These are phyloP conservation scores for Blastosporella zonata DNA, from an alignment of 1,284 basidiomycete genomes.

Conservation along the genomic window DNA sequence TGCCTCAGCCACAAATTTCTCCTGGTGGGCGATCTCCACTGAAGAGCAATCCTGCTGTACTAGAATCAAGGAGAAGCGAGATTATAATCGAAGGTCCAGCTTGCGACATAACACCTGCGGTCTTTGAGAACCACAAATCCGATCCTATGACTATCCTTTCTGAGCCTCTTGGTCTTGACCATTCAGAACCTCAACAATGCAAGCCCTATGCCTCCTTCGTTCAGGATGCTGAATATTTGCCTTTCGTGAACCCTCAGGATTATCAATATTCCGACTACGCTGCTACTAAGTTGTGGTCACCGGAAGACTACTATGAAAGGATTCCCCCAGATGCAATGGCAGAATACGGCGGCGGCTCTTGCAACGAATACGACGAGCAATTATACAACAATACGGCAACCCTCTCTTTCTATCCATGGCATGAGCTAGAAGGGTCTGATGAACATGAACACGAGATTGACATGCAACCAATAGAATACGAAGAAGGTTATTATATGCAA, in stretches of 20 bases:
- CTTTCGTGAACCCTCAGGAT: slow-evolving; percentile 12
- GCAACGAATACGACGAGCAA: neutral
- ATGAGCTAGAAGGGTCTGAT: slow-evolving; percentile 4
- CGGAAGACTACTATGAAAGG: neutral
- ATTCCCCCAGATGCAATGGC: neutral
- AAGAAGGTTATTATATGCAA: neutral
- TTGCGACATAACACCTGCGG: neutral
- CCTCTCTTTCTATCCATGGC: slow-evolving; percentile 4
- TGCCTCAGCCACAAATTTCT: neutral
- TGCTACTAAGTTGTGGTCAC: neutral
- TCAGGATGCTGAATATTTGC: slow-evolving; percentile 3
- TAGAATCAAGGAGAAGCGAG: neutral
- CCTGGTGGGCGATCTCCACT: neutral
- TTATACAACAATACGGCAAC: neutral
- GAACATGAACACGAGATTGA: neutral
- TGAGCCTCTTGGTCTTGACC: neutral
- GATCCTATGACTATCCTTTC: neutral
- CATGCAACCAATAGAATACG: neutral
- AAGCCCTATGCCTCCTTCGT: neutral
- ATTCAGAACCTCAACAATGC: neutral
- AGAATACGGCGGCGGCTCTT: neutral
- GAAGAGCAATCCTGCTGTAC: neutral
- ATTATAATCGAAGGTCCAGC: neutral
- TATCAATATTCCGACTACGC: slow-evolving; percentile 16
- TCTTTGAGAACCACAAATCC: neutral